Conservation (phyloP, 2,329 filamentous ascomycete species). For the Ophiosphaerella korrae region DNA sequence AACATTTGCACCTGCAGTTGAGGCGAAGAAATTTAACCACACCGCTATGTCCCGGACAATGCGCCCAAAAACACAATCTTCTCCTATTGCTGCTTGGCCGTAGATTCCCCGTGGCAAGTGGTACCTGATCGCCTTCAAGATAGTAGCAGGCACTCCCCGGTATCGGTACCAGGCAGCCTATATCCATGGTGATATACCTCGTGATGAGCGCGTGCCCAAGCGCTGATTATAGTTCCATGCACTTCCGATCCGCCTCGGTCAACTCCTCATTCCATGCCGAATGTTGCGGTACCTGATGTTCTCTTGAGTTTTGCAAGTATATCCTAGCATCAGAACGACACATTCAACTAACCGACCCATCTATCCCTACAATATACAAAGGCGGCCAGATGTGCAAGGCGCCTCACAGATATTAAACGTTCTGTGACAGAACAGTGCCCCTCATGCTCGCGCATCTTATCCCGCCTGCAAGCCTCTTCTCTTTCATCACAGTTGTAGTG, state of each 20-base stretch:
- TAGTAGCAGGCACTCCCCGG: background rate
- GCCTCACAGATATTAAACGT: background rate
- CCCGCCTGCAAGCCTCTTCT: constrained; percentile 7
- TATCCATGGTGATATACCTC: background rate
- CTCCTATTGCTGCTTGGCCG: background rate
- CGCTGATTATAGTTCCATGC: background rate
- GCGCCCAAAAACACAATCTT: too few relatives aligned
- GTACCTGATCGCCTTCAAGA: background rate
- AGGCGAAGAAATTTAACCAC: too few relatives aligned
- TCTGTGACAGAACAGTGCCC: background rate
- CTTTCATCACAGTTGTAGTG: constrained; percentile 10
- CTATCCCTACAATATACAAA: background rate
- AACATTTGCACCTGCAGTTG: too few relatives aligned
- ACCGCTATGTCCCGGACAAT: too few relatives aligned
- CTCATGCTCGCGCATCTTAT: constrained; percentile 3
- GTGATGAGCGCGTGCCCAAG: background rate
- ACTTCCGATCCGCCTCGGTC: background rate
- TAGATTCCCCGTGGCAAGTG: background rate
- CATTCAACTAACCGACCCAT: background rate
- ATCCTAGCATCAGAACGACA: background rate
- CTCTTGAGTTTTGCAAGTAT: background rate
- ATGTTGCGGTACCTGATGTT: constrained; percentile 1
- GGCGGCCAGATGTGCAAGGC: background rate
- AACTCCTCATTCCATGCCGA: background rate
- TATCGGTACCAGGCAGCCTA: background rate